Percentiles rank a stretch among this genome's conserved stretches.
Evolutionary conservation across 768 basidiomycete species (phyloP).

Genomic region (Tulasnella sp.): DNA sequence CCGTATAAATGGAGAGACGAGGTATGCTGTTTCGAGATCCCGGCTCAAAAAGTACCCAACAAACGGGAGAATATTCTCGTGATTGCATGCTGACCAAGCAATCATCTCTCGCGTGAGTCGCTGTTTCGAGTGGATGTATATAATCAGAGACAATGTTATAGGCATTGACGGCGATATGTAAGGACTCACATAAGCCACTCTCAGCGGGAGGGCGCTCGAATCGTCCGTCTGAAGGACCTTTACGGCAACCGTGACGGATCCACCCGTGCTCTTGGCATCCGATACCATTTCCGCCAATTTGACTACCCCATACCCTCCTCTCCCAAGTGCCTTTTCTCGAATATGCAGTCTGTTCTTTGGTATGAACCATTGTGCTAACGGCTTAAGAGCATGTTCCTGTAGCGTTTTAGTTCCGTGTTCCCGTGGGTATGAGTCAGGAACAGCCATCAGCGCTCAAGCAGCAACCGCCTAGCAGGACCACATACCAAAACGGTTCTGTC

Average conservation of each 20-base stretch:
- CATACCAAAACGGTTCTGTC: too few relatives aligned
- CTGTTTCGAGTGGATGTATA: neutral
- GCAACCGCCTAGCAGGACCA: too few relatives aligned
- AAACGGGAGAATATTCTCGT: conserved; percentile 3
- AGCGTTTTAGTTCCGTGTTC: neutral
- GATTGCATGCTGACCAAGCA: neutral
- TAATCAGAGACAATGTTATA: neutral
- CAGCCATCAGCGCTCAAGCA: too few relatives aligned
- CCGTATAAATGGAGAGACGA: neutral
- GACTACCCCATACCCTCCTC: neutral
- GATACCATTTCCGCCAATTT: neutral
- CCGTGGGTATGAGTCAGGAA: neutral
- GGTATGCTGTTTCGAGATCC: neutral
- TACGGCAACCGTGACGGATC: neutral
- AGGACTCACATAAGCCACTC: neutral
- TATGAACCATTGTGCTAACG: neutral
- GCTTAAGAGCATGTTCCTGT: neutral
- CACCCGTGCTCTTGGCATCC: neutral
- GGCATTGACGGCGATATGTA: too few relatives aligned
- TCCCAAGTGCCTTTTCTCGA: neutral
- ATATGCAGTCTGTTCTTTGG: neutral
- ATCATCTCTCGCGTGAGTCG: neutral
- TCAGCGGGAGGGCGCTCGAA: neutral
- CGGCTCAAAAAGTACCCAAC: conserved; percentile 1
- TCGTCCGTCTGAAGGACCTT: neutral